Evolutionary conservation across 306 rosid species (phyloP), one percentile per base, ranked within the genome.

Genomic region (Cicer pinnatifidum): DNA sequence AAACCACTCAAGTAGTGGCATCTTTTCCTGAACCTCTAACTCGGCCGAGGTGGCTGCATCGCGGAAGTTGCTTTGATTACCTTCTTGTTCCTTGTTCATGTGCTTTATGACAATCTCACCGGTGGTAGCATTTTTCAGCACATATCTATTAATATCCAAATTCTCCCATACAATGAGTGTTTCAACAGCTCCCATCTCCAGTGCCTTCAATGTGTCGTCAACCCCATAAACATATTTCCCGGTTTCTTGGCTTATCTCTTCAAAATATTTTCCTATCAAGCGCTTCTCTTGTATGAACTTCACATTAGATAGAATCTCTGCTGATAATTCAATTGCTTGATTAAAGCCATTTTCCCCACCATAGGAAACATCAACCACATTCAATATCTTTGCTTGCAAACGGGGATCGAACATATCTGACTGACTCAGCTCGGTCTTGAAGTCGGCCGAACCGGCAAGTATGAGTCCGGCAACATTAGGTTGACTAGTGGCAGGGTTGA

Each of bases 401-500:
- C 97, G 97, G 52, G 96, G 97, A 79, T 91, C 97, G 52, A 91
- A 91, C 97, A 91, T 89, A 69, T 89, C 96, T 1, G 97, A 91
- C 83, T 91, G 97, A 67, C 97, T 91, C 50, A 91, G 89, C 86
- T 91, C 97, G 11, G 96, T 89, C 72, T 91, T 91, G 89, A 91
- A 91, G 84, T 91, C 97, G 9, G 97, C 97, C 43, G 97, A 91
- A 46, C 97, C 96, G 56, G 97, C 97, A 57, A 91, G 87, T 60
- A 91, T 91, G 33, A 91, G 88, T 72, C 97, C 97, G 7, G 97
- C 2, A 80, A 91, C 97, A 81, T 91, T 91, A 16, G 97, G 97
- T 67, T 91, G 97, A 82, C 97, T 91, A 38, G 97, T 89, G 8
- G 91, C 91, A 67, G 97, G 91, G 84, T 92, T 75, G 58, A 75